Evolutionary conservation across 441 rosid species (phyloP), one percentile per base, ranked within the genome.

Genomic region (Pelargonium myrrhifolium): DNA sequence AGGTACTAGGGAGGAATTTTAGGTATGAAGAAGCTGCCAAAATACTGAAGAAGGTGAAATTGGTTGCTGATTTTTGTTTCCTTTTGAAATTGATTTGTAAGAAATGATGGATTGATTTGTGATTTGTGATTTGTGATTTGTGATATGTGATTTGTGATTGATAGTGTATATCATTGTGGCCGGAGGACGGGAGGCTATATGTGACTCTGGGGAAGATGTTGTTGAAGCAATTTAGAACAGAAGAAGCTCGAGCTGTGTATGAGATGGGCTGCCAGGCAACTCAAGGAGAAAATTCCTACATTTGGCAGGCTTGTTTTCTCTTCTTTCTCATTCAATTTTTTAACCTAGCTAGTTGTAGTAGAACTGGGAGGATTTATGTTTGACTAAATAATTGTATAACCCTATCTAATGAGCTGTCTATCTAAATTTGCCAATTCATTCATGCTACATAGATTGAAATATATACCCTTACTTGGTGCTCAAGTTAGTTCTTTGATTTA

Each of bases 151-250:
- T 69, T 22, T 21, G 45, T 65, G 51, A 69, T 65, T 73, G 28
- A 77, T 18, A 93, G 97, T 93, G 99, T 76, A 87, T 85, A 69
- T 72, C 75, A 66, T 82, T 75, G 47, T 93, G 99, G 99, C 95
- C 96, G 0, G 95, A 93, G 81, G 99, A 93, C 67, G 97, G 99
- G 70, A 89, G 96, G 77, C 74, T 93, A 6, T 93, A 93, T 74
- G 96, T 89, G 60, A 84, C 88, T 9, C 65, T 91, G 24, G 97
- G 96, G 77, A 93, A 91, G 87, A 76, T 86, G 74, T 65, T 89
- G 64, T 72, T 66, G 76, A 91, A 87, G 82, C 95, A 88, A 78
- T 80, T 84, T 0, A 90, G 78, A 78, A 61, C 31, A 6, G 78
- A 73, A 1, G 89, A 86, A 42, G 95, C 93, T 9, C 79, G 95